Evolutionary conservation across 2,329 filamentous ascomycete species (phyloP).

Genomic region (Arthrobotrys conoides): DNA sequence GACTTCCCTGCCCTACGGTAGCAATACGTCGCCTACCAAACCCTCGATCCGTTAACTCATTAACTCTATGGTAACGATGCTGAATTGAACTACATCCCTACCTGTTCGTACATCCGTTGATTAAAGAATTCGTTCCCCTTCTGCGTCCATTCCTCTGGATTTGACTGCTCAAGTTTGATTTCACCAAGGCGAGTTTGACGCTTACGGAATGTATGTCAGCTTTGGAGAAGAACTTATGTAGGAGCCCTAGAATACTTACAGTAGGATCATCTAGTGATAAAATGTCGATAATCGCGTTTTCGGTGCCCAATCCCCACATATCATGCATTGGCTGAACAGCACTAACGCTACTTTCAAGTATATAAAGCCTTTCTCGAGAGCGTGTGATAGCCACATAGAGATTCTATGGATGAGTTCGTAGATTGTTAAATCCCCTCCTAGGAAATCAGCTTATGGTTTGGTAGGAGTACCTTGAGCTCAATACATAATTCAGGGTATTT

Average conservation of each 20-base stretch:
- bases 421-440: too few relatives aligned
- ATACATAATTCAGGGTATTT: slow-evolving; percentile 35
- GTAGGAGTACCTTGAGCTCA: slow-evolving; percentile 35
- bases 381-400: slow-evolving; percentile 43
- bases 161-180: slow-evolving; percentile 13
- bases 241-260: too few relatives aligned
- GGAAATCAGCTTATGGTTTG: too few relatives aligned
- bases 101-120: slow-evolving; percentile 35
- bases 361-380: slow-evolving; percentile 28
- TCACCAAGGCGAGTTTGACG: slow-evolving; percentile 22
- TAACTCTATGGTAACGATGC: too few relatives aligned
- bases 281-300: slow-evolving; percentile 10
- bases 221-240: too few relatives aligned
- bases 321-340: slow-evolving; percentile 16
- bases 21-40: slow-evolving; percentile 28
- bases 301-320: slow-evolving; percentile 22
- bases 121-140: slow-evolving; percentile 36
- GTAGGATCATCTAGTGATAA: slow-evolving; percentile 7
- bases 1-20: slow-evolving; percentile 10
- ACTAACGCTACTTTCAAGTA: slow-evolving; percentile 6
- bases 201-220: too few relatives aligned
- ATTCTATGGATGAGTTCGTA: too few relatives aligned
- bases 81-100: neutral
- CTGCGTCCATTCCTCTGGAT: slow-evolving; percentile 11
- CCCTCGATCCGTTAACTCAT: neutral